Evolutionary conservation across 352 stramenopile species (phyloP), one percentile per base, ranked within the genome.

Genomic region (Phytopythium delawarense): DNA sequence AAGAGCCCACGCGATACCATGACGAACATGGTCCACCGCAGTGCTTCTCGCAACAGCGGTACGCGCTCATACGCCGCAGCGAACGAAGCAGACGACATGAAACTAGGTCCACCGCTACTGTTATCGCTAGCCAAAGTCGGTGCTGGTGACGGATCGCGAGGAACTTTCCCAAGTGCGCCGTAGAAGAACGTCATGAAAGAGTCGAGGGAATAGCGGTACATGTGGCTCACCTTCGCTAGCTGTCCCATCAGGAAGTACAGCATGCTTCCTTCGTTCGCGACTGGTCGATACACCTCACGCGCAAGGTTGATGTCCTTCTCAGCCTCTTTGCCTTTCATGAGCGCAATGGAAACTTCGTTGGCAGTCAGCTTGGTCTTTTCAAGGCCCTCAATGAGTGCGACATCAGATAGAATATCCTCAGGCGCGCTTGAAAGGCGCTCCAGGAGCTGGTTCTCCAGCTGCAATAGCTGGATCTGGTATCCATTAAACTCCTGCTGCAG

Each of bases 151-250:
- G 51, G 15, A 2, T 59, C 20, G 45, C 60, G 65, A 40, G 82
- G 65, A 35, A 97, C 66, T 37, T 80, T 76, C 59, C 89, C 64
- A 81, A 97, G 76, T 6, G 87, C 79, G 7, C 89, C 76, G 51
- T 88, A 94, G 64, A 94, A 96, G 49, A 94, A 96, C 7, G 85
- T 89, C 75, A 94, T 89, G 64, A 92, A 96, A 9, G 81, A 89
- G 60, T 97, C 92, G 34, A 98, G 83, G 23, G 88, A 97, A 71
- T 98, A 98, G 32, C 96, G 88, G 62, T 98, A 98, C 91, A 98
- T 97, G 76, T 96, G 88, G 64, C 96, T 94, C 9, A 98, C 78
- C 59, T 92, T 88, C 72, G 76, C 89, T 0, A 98, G 74, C 59
- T 96, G 79, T 13, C 89, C 69, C 73, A 98, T 90, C 52, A 96